Percentiles rank a stretch among this genome's conserved stretches.
phyloP scores from a whole-genome alignment of 2,329 filamentous ascomycete species.

The Alternaria ventricosa region DNA sequence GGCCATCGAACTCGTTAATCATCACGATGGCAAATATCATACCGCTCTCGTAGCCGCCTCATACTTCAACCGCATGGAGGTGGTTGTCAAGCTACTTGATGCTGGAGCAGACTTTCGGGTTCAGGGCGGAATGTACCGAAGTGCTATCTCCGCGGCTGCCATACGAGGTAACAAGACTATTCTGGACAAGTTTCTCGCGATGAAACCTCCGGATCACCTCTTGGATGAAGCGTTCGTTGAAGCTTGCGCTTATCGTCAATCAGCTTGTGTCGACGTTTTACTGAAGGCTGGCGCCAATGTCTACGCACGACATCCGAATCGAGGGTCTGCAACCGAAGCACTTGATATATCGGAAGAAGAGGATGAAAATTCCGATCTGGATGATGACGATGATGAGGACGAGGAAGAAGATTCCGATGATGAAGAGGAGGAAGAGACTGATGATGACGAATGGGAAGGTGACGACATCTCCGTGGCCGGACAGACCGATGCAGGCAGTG shows the following conservation, averaged over 20 bases:
- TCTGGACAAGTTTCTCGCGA: constrained; percentile 19
- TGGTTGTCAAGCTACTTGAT: constrained; percentile 26
- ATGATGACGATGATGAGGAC: constrained; percentile 17
- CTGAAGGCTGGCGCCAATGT: constrained; percentile 29
- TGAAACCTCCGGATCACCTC: constrained; percentile 24
- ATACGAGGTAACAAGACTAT: constrained; percentile 24
- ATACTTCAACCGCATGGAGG: constrained; percentile 22
- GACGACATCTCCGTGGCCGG: constrained; percentile 16
- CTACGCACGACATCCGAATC: constrained; percentile 18
- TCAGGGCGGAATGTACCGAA: constrained; percentile 23
- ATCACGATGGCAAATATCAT: constrained; percentile 23
- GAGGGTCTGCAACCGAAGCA: constrained; percentile 19
- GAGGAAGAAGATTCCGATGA: constrained; percentile 13
- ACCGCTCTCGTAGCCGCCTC: constrained; percentile 33
- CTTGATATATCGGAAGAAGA: constrained; percentile 17
- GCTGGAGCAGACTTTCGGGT: constrained; percentile 25
- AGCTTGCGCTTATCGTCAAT: constrained; percentile 28
- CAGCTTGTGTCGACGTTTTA: constrained; percentile 23
- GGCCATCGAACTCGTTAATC: constrained; percentile 24
- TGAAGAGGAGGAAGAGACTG: constrained; percentile 13
- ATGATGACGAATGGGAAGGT: constrained; percentile 23
- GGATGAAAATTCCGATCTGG: constrained; percentile 27
- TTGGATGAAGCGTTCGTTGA: constrained; percentile 32
- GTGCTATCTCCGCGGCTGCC: constrained; percentile 26
- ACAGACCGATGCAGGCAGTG: constrained; percentile 23